Evolutionary conservation across 2,329 filamentous ascomycete genomes (phyloP), one percentile per base, ranked within the genome.

Genomic region (Rugonectria rugulosa): DNA sequence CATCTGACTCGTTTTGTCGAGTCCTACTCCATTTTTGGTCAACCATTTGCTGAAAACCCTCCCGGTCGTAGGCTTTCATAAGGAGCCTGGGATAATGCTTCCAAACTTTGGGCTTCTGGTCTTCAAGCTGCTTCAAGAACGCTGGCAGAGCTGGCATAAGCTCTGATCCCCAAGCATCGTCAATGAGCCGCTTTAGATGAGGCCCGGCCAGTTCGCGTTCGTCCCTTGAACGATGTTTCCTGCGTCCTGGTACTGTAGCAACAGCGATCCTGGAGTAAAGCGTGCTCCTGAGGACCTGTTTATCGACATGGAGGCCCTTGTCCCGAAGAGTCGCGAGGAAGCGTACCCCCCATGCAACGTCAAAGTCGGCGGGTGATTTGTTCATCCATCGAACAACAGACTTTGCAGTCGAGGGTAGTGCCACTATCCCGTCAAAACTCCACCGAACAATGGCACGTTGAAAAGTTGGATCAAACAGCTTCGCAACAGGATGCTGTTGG

Each of bases 401-500:
- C 24, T 38, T 19, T 14, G 29, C 43, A 8, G 40, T 44, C 7
- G 69, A 65, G 23, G 59, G 34, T 20, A 61, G 60, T 3, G 69
- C 66, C 20, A 73, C 47, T 11, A 68, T 72, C 44, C 72, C 66
- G 52, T 77, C 70, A 50, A 83, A 83, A 0, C 77, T 75, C 73
- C 77, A 81, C 29, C 79, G 70, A 8, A 82, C 58, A 14, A 82
- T 72, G 3, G 68, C 65, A 2, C 71, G 68, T 47, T 81, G 70
- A 17, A 82, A 53, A 21, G 64, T 65, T 10, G 57, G 44, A 36
- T 75, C 69, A 57, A 85, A 83, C 17, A 85, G 70, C 31, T 72
- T 72, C 34, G 72, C 74, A 6, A 84, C 52, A 2, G 82, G 82
- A 54, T 85, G 82, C 11, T 73, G 63, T 2, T 68, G 71, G 47